phyloP scores from a whole-genome alignment of 371 early-diverging fungal genomes.

The Haplosporangium sp. region DNA sequence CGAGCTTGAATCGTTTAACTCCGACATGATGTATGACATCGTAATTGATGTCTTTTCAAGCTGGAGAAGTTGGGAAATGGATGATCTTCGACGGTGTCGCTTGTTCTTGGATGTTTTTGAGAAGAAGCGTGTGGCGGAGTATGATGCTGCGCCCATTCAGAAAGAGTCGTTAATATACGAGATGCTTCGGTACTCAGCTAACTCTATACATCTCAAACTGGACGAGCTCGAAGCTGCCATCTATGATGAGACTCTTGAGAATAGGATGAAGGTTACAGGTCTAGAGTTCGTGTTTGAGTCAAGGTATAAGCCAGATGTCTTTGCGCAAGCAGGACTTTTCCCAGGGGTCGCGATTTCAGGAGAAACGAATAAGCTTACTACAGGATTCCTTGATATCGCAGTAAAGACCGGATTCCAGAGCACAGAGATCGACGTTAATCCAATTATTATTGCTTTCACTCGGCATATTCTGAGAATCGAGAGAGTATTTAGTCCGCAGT shows the following conservation, averaged over 20 bases:
- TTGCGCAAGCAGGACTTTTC: slow-evolving; percentile 30
- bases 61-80: slow-evolving; percentile 81
- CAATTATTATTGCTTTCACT: slow-evolving; percentile 78
- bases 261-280: slow-evolving; percentile 34
- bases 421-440: slow-evolving; percentile 67
- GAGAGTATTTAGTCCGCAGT: slow-evolving; percentile 72
- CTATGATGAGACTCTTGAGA: slow-evolving; percentile 47
- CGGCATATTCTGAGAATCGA: slow-evolving; percentile 80
- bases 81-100: slow-evolving; percentile 61
- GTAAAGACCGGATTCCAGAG: slow-evolving; percentile 61
- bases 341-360: slow-evolving; percentile 18
- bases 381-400: slow-evolving; percentile 67
- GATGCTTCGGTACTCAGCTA: slow-evolving; percentile 47
- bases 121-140: slow-evolving; percentile 19
- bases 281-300: slow-evolving; percentile 50
- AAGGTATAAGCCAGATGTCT: slow-evolving; percentile 35
- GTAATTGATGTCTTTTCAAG: slow-evolving; percentile 64
- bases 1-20: slow-evolving; percentile 55
- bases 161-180: slow-evolving; percentile 45
- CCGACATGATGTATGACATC: slow-evolving; percentile 63
- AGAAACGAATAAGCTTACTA: slow-evolving; percentile 49
- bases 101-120: slow-evolving; percentile 68
- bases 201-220: slow-evolving; percentile 44
- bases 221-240: slow-evolving; percentile 50
- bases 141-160: background rate